Conservation (phyloP, 2,329 filamentous ascomycete species). For the Emydomyces testavorans region DNA sequence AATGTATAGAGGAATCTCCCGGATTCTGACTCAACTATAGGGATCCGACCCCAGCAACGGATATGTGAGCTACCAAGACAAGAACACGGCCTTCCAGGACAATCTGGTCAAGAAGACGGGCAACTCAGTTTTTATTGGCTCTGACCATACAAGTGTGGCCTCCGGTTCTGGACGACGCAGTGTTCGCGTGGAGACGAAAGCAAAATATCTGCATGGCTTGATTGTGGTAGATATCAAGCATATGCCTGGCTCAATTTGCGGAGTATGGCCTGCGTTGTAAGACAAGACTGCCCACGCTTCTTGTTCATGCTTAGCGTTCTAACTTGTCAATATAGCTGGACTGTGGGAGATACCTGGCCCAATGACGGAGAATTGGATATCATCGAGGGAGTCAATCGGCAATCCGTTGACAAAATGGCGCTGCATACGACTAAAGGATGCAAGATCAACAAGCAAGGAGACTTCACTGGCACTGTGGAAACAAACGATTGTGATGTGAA, state of each 20-base stretch:
- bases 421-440: conserved; percentile 57
- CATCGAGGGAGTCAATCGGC: conserved; percentile 62
- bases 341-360: conserved; percentile 59
- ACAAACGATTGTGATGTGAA: conserved; percentile 48
- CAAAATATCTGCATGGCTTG: conserved; percentile 53
- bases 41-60: conserved; percentile 58
- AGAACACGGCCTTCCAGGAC: conserved; percentile 45
- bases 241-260: conserved; percentile 60
- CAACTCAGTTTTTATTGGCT: conserved; percentile 54
- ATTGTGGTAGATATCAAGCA: conserved; percentile 62
- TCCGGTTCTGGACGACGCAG: conserved; percentile 53
- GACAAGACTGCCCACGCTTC: conserved; percentile 10
- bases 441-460: conserved; percentile 42
- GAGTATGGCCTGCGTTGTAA: conserved; percentile 60
- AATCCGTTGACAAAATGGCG: conserved; percentile 49
- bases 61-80: conserved; percentile 58
- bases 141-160: conserved; percentile 49
- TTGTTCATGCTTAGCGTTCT: neutral
- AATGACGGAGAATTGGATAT: conserved; percentile 64
- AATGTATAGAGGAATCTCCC: neutral
- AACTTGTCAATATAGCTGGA: conserved; percentile 33
- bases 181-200: conserved; percentile 57
- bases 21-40: conserved; percentile 19
- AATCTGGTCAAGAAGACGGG: conserved; percentile 49
- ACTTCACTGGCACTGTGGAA: conserved; percentile 38